Conservation (phyloP, 495 filamentous ascomycete species). For the Saxophila tyrrhenica region DNA sequence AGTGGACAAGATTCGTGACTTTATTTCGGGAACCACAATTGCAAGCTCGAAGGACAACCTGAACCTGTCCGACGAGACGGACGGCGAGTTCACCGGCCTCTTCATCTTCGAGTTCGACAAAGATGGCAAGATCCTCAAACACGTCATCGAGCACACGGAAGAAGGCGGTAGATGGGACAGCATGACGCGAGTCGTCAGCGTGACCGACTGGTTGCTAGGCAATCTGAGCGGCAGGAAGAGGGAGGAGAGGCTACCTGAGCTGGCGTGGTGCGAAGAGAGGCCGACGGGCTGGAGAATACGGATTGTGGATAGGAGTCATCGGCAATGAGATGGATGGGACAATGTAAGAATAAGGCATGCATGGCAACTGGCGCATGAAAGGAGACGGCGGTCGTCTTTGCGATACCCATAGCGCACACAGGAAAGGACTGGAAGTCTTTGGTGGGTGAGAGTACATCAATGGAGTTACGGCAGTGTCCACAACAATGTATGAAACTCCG, state of each 20-base stretch:
- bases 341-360: background rate
- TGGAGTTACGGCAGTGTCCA: too few relatives aligned
- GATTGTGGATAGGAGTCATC: conserved; percentile 3
- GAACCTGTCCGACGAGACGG: too few relatives aligned
- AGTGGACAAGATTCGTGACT: conserved; percentile 41
- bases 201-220: conserved; percentile 84
- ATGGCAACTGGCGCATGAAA: background rate
- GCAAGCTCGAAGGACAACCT: background rate
- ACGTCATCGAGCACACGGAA: conserved; percentile 90
- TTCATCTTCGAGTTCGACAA: conserved; percentile 96
- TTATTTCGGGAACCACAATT: conserved; percentile 28
- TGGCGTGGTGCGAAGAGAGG: conserved; percentile 26
- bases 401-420: background rate
- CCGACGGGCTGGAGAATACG: conserved; percentile 3
- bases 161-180: conserved; percentile 61
- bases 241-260: conserved; percentile 31
- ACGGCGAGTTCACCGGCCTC: conserved; percentile 60
- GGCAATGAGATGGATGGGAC: background rate
- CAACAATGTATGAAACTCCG: too few relatives aligned
- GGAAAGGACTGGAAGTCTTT: background rate
- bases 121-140: conserved; percentile 67
- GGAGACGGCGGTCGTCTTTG: background rate
- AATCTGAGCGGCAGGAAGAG: conserved; percentile 38
- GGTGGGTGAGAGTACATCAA: too few relatives aligned
- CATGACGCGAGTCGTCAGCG: conserved; percentile 61